phyloP scores from a whole-genome alignment of 1,284 basidiomycete species.

The Xerocomus minutiporus region DNA sequence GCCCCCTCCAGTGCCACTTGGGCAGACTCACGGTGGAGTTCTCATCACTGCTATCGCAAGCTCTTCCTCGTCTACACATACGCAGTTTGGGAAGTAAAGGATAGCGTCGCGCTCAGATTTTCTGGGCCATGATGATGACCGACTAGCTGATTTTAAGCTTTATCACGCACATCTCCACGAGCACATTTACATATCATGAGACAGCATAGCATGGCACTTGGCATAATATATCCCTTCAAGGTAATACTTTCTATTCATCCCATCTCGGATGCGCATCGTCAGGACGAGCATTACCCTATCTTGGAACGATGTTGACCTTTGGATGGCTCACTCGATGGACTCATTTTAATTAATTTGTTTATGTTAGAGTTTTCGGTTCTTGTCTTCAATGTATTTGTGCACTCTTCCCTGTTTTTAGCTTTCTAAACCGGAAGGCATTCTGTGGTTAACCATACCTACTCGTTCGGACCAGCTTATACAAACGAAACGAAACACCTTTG shows the following conservation, averaged over 20 bases:
- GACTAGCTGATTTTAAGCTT: conserved; percentile 7
- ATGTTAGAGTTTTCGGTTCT: not conserved
- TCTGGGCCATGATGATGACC: conserved; percentile 6
- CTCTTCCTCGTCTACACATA: conserved; percentile 15
- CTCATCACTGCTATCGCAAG: conserved; percentile 50
- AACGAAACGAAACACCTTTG: no score
- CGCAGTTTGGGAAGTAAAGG: conserved; percentile 18
- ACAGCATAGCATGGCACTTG: conserved; percentile 21
- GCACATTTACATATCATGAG: conserved; percentile 20
- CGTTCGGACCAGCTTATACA: no score
- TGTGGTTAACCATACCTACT: no score
- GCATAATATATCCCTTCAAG: conserved; percentile 13
- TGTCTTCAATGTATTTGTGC: not conserved
- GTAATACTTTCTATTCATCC: conserved; percentile 5
- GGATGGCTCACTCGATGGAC: not conserved
- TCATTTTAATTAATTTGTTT: not conserved
- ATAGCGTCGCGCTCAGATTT: not conserved
- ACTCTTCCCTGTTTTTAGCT: not conserved
- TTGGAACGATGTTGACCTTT: not conserved
- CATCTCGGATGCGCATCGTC: conserved; percentile 1
- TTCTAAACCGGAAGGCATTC: not conserved
- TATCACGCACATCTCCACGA: conserved; percentile 14
- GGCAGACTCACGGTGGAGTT: conserved; percentile 40
- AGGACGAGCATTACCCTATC: not conserved
- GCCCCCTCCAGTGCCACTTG: conserved; percentile 57